Evolutionary conservation across 306 rosid species (phyloP).

Genomic region (Medicago lupulina): DNA sequence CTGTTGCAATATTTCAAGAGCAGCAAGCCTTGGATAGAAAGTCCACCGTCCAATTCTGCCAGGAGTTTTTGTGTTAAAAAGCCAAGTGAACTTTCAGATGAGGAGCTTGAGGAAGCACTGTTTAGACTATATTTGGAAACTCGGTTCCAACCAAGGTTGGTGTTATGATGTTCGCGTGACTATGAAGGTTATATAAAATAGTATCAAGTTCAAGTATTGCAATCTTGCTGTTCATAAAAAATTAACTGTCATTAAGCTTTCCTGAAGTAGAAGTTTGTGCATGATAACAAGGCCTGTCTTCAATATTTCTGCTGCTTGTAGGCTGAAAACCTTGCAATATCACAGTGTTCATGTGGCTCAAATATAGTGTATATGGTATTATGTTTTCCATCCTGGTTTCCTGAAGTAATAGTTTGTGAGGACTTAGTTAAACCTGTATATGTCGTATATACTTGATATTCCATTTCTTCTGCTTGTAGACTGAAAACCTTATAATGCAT

Average conservation of each 20-base stretch:
- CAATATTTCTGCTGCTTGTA: background rate
- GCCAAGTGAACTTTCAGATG: constrained; percentile 46
- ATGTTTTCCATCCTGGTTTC: background rate
- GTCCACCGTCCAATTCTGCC: constrained; percentile 29
- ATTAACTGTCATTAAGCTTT: background rate
- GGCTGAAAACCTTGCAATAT: background rate
- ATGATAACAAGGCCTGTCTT: background rate
- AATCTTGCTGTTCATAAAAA: background rate
- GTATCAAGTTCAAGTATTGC: constrained; percentile 9
- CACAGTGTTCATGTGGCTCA: background rate
- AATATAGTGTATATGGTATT: background rate
- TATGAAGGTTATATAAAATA: background rate
- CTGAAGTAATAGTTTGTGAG: background rate
- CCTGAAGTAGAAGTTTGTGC: constrained; percentile 10
- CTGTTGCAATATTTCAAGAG: constrained; percentile 60
- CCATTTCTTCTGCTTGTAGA: background rate
- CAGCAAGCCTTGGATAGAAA: constrained; percentile 75
- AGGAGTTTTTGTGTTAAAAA: constrained; percentile 20
- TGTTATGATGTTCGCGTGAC: constrained; percentile 5
- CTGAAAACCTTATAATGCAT: constrained; percentile 22
- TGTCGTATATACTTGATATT: background rate
- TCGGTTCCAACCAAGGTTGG: constrained; percentile 77
- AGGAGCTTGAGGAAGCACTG: constrained; percentile 62
- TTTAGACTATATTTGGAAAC: constrained; percentile 56
- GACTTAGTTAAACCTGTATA: background rate